Evolutionary conservation across 2,329 filamentous ascomycete genomes (phyloP).

Genomic region (Juglanconis juglandina): DNA sequence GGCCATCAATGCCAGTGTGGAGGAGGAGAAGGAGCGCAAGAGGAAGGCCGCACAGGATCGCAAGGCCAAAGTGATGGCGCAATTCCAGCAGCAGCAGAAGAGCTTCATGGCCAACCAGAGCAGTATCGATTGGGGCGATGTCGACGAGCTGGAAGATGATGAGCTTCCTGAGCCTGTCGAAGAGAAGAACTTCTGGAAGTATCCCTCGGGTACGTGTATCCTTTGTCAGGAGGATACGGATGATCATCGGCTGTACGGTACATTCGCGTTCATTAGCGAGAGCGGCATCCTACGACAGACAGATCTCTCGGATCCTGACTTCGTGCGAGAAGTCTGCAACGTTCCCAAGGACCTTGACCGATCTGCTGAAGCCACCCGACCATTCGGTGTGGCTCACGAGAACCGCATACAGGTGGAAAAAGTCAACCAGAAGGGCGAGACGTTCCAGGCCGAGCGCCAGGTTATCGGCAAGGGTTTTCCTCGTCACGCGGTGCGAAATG

Average conservation of each 20-base stretch:
- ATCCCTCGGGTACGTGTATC: conserved; percentile 89
- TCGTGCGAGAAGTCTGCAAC: conserved; percentile 75
- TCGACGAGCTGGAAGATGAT: conserved; percentile 73
- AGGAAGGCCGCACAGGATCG: conserved; percentile 87
- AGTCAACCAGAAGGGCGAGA: conserved; percentile 67
- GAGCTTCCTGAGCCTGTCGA: conserved; percentile 56
- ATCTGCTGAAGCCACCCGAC: conserved; percentile 76
- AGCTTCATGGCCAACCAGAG: conserved; percentile 87
- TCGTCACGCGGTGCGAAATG: conserved; percentile 59
- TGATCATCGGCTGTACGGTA: conserved; percentile 83
- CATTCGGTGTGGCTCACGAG: conserved; percentile 86
- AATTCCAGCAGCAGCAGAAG: conserved; percentile 96
- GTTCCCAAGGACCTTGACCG: conserved; percentile 80
- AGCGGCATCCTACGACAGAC: conserved; percentile 86
- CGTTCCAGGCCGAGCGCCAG: conserved; percentile 71
- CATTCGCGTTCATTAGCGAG: conserved; percentile 84
- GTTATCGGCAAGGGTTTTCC: conserved; percentile 88
- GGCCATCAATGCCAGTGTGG: conserved; percentile 60
- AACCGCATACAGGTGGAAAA: conserved; percentile 78
- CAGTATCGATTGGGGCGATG: conserved; percentile 83
- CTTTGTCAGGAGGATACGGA: conserved; percentile 95
- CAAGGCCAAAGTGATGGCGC: conserved; percentile 92
- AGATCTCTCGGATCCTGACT: conserved; percentile 74
- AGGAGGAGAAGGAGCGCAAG: conserved; percentile 75
- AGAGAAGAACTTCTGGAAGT: conserved; percentile 79